Base-by-base conservation (phyloP, 352 stramenopile species). In the Pythium dissotocum region DNA sequence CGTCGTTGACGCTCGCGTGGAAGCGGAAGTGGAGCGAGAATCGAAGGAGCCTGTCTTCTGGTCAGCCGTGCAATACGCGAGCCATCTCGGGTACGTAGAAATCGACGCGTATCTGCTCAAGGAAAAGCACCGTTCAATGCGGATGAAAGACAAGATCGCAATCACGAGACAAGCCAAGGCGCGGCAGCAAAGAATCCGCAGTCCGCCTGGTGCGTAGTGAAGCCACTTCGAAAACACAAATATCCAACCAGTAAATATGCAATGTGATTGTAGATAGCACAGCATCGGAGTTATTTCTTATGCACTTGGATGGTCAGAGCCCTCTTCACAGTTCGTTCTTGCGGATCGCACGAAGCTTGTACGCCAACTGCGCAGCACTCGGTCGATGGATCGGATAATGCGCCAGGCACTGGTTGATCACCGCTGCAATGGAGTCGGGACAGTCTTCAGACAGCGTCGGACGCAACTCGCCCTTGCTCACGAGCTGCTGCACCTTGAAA, bases 271-370 rank as follows among this genome's bases (percentile, higher is more conserved):
- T 24, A 24, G 21, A 24, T 24, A 24, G 21, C 21, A 24, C 21
- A 24, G 21, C 21, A 24, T 24, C 21, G 21, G 21, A 24, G 21
- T 24, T 24, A 24, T 24, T 24, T 24, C 21, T 24, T 24, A 24
- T 24, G 21, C 21, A 24, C 21, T 24, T 24, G 21, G 21, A 24
- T 24, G 21, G 21, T 24, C 21, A 24, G 21, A 24, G 21, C 21
- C 21, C 21, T 24, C 21, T 24, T 38, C 33, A 38, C n/a, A 88
- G 66, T 63, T 86, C 80, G 52, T 87, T 79, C 71, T 85, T 85
- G 66, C 87, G 77, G 66, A 92, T 89, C 58, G 85, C 88, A 33
- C 80, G 84, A 54, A 92, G 67, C 70, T 88, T 73, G 73, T 89
- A 90, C 14, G 84, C 88, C 35, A 90, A 77, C 58, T 90, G 77